Conservation (phyloP, 495 filamentous ascomycete species). For the Penicillium flavigenum region DNA sequence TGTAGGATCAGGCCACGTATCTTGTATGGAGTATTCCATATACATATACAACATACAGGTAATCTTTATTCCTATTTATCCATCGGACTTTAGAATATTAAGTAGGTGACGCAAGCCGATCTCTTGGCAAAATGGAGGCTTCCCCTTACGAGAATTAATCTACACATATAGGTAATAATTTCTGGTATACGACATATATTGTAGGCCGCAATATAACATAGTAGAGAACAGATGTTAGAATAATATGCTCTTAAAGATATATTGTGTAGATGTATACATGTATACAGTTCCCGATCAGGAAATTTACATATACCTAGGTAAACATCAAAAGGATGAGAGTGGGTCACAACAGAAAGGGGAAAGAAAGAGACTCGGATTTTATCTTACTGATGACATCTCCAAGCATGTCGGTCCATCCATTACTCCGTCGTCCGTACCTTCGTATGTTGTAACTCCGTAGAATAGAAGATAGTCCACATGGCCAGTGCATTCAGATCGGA, state of each 20-base stretch:
- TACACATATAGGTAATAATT: neutral
- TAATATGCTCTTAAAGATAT: too few relatives aligned
- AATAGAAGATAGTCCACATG: neutral
- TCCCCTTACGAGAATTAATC: neutral
- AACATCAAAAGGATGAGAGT: neutral
- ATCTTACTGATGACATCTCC: neutral
- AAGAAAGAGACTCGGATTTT: too few relatives aligned
- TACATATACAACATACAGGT: neutral
- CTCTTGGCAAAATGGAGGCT: conserved; percentile 12
- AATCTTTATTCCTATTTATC: neutral
- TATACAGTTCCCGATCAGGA: neutral
- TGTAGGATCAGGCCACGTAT: too few relatives aligned
- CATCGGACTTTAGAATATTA: neutral
- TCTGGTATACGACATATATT: too few relatives aligned
- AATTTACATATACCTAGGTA: neutral
- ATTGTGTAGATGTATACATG: neutral
- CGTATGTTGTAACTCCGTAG: neutral
- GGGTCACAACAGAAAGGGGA: neutral
- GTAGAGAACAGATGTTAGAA: too few relatives aligned
- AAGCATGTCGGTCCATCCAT: neutral
- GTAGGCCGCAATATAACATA: too few relatives aligned
- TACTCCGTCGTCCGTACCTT: neutral
- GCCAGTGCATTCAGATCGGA: conserved; percentile 21
- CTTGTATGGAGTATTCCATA: too few relatives aligned
- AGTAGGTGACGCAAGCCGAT: conserved; percentile 31